phyloP scores from a whole-genome alignment of 768 basidiomycete species.

The Naematelia aurantialba region DNA sequence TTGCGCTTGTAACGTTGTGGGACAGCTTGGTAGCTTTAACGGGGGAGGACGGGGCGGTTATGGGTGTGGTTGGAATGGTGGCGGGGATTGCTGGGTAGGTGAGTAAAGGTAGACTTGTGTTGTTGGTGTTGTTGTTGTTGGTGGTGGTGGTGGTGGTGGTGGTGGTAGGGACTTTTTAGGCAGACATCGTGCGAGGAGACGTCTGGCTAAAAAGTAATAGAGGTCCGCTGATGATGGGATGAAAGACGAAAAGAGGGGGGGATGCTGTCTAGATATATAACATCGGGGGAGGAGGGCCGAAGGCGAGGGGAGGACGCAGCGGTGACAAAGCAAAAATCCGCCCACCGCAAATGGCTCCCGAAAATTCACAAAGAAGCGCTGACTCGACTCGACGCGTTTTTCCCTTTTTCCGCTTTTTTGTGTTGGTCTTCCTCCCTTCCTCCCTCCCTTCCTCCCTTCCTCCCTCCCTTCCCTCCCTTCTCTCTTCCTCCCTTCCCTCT shows the following conservation, averaged over 20 bases:
- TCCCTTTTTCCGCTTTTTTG: neutral
- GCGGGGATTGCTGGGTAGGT: neutral
- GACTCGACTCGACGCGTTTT: neutral
- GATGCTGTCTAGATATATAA: neutral
- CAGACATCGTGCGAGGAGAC: constrained; percentile 8
- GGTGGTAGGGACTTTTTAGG: constrained; percentile 2
- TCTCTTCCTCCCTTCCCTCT: no score
- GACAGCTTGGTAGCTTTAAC: neutral
- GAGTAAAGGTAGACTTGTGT: constrained; percentile 8
- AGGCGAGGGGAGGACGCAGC: no score
- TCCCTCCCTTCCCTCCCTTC: no score
- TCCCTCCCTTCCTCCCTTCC: no score
- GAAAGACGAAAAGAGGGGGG: constrained; percentile 1
- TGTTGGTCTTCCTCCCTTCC: no score
- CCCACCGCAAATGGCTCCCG: no score
- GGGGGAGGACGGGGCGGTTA: neutral
- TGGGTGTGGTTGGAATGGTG: constrained; percentile 1
- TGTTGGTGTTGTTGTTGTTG: neutral
- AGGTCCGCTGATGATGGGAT: neutral
- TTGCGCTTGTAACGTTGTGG: neutral
- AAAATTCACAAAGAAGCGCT: no score
- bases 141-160: neutral
- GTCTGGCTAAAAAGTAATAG: neutral
- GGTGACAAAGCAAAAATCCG: no score
- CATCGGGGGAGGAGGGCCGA: neutral